Conservation (phyloP, 345 rosid genomes). For the Lepidium sativum region DNA sequence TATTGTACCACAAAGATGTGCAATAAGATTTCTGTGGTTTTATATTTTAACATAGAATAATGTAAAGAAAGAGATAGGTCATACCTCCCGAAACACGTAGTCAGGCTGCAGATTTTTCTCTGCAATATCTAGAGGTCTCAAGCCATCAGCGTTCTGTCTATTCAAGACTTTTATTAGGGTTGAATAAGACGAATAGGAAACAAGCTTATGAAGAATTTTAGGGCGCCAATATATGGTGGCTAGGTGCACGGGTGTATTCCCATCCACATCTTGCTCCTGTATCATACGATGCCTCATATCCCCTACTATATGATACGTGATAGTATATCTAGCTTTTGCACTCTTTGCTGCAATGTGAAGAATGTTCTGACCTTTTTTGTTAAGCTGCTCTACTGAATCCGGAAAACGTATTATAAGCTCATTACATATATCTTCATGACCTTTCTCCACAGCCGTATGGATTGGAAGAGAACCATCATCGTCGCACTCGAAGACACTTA, state of each 20-base stretch:
- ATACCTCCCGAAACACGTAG: not conserved
- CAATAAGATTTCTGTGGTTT: too few relatives aligned
- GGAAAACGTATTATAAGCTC: not conserved
- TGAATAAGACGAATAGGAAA: too few relatives aligned
- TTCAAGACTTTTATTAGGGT: too few relatives aligned
- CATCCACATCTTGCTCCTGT: too few relatives aligned
- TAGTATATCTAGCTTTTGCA: not conserved
- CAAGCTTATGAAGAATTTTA: not conserved
- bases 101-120: not conserved
- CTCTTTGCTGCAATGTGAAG: not conserved
- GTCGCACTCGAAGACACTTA: not conserved
- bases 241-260: too few relatives aligned
- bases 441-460: not conserved
- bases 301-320: not conserved
- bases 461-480: not conserved
- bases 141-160: not conserved
- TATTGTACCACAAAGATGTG: too few relatives aligned
- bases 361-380: not conserved
- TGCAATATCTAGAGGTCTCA: not conserved
- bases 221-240: too few relatives aligned
- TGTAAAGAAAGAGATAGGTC: too few relatives aligned
- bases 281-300: too few relatives aligned
- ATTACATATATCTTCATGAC: not conserved
- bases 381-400: not conserved
- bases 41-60: too few relatives aligned